Evolutionary conservation across 768 basidiomycete genomes (phyloP).

Genomic region (Coprinopsis cinerea): DNA sequence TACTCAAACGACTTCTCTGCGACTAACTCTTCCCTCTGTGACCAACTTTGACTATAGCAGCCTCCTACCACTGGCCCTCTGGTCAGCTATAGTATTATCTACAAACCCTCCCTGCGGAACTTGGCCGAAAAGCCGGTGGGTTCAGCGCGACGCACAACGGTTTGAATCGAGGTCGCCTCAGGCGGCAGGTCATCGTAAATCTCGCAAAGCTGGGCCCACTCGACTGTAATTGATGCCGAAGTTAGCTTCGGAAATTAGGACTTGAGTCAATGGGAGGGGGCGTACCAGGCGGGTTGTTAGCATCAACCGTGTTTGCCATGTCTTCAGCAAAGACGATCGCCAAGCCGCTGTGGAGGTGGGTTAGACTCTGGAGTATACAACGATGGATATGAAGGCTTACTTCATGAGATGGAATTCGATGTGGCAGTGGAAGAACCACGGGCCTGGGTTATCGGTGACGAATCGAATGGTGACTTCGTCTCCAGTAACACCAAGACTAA

Average conservation of each 20-base stretch:
- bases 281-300: conserved; percentile 16
- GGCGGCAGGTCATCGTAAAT: conserved; percentile 12
- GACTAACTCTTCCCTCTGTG: too few species aligned
- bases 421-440: conserved; percentile 44
- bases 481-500: conserved; percentile 31
- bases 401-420: conserved; percentile 7
- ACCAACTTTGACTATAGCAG: too few species aligned
- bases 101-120: neutral
- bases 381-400: neutral
- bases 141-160: neutral
- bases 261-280: neutral
- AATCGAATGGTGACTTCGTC: conserved; percentile 56
- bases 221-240: conserved; percentile 10
- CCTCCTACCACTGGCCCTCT: too few species aligned
- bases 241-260: neutral
- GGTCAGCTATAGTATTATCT: too few species aligned
- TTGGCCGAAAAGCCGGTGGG: neutral
- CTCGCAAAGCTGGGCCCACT: conserved; percentile 23
- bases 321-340: conserved; percentile 31
- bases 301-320: conserved; percentile 5
- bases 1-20: too few species aligned
- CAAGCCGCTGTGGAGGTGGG: conserved; percentile 21
- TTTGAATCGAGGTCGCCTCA: conserved; percentile 1
- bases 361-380: neutral
- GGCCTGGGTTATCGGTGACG: conserved; percentile 62